Evolutionary conservation across 2,329 filamentous ascomycete genomes (phyloP), one percentile per base, ranked within the genome.

Genomic region (Colletotrichum scovillei): DNA sequence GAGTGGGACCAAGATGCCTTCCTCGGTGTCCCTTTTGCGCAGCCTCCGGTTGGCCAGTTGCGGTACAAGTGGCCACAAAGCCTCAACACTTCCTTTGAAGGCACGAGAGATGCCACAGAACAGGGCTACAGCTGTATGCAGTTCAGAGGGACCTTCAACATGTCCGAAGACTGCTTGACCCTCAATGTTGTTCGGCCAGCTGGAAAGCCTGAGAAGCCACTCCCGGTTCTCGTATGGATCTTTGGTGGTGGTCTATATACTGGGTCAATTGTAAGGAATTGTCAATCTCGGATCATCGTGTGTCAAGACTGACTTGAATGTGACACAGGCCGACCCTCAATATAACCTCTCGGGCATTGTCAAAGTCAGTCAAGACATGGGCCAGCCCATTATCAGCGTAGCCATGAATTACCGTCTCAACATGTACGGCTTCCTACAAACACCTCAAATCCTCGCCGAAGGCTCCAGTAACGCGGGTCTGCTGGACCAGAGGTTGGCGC

Each of bases 331-430:
- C 74, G 89, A 91, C 73, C 83, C 87, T 5, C 86, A 90, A 67
- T 93, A 93, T 78, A 93, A 93, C 76, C 84, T 92, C 46, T 90
- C 89, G 26, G 90, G 88, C 60, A 88, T 93, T 59, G 88, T 93
- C 7, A 81, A 86, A 57, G 85, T 88, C 30, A 85, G 87, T 7
- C 85, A 87, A 53, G 80, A 86, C 4, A 85, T 89, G 26, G 84
- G 83, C 53, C 86, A 88, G 75, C 88, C 88, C 0, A 82, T 91
- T 53, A 84, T 91, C 19, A 87, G 83, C 0, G 87, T 90, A 2
- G 86, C 84, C 57, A 82, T 90, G 75, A 90, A 90, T 76, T 90
- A 90, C 73, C 84, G 88, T 14, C 80, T 89, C 7, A 85, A 83
- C 6, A 84, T 86, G 67, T 90, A 86, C 82, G 88, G 89, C 0